Conservation (phyloP, 2,329 filamentous ascomycete species). For the Paramyrothecium roridum region DNA sequence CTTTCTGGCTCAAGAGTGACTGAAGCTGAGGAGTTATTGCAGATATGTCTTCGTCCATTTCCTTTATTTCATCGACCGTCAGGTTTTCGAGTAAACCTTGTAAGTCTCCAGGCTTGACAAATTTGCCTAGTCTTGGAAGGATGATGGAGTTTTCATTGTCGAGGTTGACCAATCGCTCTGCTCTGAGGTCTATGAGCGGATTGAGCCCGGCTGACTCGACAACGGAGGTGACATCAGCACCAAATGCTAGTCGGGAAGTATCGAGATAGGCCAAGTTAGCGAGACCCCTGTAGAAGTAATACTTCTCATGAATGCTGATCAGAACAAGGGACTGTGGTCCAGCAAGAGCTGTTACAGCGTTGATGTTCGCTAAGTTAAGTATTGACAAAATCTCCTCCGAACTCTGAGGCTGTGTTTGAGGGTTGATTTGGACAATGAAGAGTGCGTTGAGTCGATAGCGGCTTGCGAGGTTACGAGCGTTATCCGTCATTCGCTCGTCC, state of each 20-base stretch:
- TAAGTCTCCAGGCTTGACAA: slow-evolving; percentile 3
- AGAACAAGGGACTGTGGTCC: slow-evolving; percentile 12
- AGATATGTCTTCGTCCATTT: slow-evolving; percentile 9
- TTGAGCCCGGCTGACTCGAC: slow-evolving; percentile 6
- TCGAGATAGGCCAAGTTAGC: slow-evolving; percentile 6
- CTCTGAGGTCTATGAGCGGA: slow-evolving; percentile 3
- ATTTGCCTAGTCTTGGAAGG: slow-evolving; percentile 3
- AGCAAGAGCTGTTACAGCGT: slow-evolving; percentile 12
- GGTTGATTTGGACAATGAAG: slow-evolving; percentile 8
- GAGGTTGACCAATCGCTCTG: slow-evolving; percentile 5
- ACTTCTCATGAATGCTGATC: slow-evolving; percentile 5
- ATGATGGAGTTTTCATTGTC: slow-evolving; percentile 4
- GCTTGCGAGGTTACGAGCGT: slow-evolving; percentile 8
- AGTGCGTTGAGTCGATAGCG: slow-evolving; percentile 9
- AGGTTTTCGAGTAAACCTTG: slow-evolving; percentile 2
- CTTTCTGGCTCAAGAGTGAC: slow-evolving; percentile 7
- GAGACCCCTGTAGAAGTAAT: slow-evolving; percentile 12
- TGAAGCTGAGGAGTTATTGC: slow-evolving; percentile 10
- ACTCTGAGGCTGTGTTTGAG: slow-evolving; percentile 1
- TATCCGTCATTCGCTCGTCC: slow-evolving; percentile 12
- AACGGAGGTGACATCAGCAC: slow-evolving; percentile 5
- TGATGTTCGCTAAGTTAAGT: slow-evolving; percentile 12
- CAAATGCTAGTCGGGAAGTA: slow-evolving; percentile 8
- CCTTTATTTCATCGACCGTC: slow-evolving; percentile 1
- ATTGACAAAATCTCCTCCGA: slow-evolving; percentile 5